Percentiles rank a stretch among this genome's conserved stretches.
Evolutionary conservation across 164 flowering plant genomes (phyloP).

Genomic region (Vitis vinifera): ASM3070453v1 NC_081811.1:21183001-21183500

Average conservation of each 20-base stretch:
- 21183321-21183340: conserved; percentile 57
- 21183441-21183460: conserved; percentile 48
- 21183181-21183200: conserved; percentile 37
- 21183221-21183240: conserved; percentile 17
- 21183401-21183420: conserved; percentile 4
- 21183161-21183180: conserved; percentile 55
- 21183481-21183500: conserved; percentile 42
- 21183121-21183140: conserved; percentile 61
- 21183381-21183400: conserved; percentile 53
- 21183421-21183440: conserved; percentile 17
- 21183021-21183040: conserved; percentile 46
- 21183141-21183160: conserved; percentile 52
- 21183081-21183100: conserved; percentile 43
- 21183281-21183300: conserved; percentile 63
- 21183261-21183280: conserved; percentile 56
- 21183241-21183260: conserved; percentile 39
- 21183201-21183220: conserved; percentile 18
- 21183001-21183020: conserved; percentile 46
- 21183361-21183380: conserved; percentile 57
- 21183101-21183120: conserved; percentile 43
- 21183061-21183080: conserved; percentile 45
- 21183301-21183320: conserved; percentile 68
- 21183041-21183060: conserved; percentile 63
- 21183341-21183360: conserved; percentile 41
- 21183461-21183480: conserved; percentile 47